These are phyloP conservation scores for Acer negundo DNA, from an alignment of 345 rosid genomes.

Conservation along the genomic window DNA sequence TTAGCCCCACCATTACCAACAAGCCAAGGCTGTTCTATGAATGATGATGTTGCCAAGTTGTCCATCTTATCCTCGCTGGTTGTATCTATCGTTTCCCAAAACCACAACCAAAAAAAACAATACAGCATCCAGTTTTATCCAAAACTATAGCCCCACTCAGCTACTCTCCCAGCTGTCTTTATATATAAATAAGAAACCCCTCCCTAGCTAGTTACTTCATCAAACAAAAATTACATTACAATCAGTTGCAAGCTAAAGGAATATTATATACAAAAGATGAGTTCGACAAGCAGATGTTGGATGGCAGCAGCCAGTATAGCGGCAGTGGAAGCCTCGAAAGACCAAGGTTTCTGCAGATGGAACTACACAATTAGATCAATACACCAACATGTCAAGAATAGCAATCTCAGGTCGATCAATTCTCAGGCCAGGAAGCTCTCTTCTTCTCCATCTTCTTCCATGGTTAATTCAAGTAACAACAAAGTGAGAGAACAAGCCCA, in stretches of 20 bases:
- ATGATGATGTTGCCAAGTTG: no score
- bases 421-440: constrained; percentile 31
- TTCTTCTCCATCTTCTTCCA: constrained; percentile 27
- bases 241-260: background rate
- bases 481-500: constrained; percentile 6
- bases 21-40: no score
- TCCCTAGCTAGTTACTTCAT: background rate
- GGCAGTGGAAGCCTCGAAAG: constrained; percentile 64
- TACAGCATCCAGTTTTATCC: no score
- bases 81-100: no score
- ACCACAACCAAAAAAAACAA: background rate
- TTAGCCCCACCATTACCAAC: no score
- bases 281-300: constrained; percentile 51
- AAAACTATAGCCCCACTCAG: no score
- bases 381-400: constrained; percentile 23
- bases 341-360: constrained; percentile 63
- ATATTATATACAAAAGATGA: constrained; percentile 30
- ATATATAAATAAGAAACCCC: no score
- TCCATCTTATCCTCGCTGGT: no score
- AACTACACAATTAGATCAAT: constrained; percentile 34
- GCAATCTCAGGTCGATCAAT: constrained; percentile 4
- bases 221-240: background rate
- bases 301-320: constrained; percentile 49
- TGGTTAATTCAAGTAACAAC: background rate
- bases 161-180: no score